A percentile compares a stretch with the other conserved stretches of the same genome.
These are phyloP conservation scores for Suillus luteus DNA, from an alignment of 768 basidiomycete species.

Conservation along the genomic window DNA sequence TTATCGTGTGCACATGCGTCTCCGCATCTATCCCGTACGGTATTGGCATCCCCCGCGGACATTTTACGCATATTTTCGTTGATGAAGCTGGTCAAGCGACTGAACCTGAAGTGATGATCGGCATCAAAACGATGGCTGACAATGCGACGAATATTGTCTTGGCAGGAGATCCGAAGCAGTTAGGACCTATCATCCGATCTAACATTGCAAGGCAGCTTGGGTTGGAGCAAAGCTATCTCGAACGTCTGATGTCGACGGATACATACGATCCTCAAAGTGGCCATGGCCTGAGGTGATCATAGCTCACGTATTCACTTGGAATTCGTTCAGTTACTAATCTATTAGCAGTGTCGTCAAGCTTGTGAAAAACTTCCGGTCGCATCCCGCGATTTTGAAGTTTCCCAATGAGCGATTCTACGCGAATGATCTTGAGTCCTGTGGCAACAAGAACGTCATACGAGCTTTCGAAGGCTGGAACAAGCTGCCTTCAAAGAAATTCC, in stretches of 20 bases:
- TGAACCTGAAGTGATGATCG: conserved; percentile 65
- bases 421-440: conserved; percentile 52
- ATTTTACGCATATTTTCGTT: conserved; percentile 68
- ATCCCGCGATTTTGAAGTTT: conserved; percentile 58
- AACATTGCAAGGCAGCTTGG: conserved; percentile 56
- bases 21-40: conserved; percentile 58
- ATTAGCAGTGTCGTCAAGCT: conserved; percentile 58
- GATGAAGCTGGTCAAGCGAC: conserved; percentile 77
- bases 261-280: conserved; percentile 40
- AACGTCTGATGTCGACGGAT: conserved; percentile 55
- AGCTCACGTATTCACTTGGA: conserved; percentile 12
- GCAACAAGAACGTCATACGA: conserved; percentile 32
- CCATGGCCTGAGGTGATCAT: conserved; percentile 39
- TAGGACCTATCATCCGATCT: conserved; percentile 69
- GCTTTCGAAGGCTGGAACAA: conserved; percentile 27
- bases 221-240: conserved; percentile 60
- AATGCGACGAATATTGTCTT: conserved; percentile 57
- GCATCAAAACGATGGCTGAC: conserved; percentile 61
- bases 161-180: conserved; percentile 71
- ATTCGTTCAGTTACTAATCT: conserved; percentile 6
- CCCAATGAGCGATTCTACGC: conserved; percentile 64
- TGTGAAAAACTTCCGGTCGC: conserved; percentile 66
- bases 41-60: conserved; percentile 58
- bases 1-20: conserved; percentile 67
- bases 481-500: conserved; percentile 44